phyloP scores from a whole-genome alignment of 2,329 filamentous ascomycete species.

The Dactylellina haptotyla region DNA sequence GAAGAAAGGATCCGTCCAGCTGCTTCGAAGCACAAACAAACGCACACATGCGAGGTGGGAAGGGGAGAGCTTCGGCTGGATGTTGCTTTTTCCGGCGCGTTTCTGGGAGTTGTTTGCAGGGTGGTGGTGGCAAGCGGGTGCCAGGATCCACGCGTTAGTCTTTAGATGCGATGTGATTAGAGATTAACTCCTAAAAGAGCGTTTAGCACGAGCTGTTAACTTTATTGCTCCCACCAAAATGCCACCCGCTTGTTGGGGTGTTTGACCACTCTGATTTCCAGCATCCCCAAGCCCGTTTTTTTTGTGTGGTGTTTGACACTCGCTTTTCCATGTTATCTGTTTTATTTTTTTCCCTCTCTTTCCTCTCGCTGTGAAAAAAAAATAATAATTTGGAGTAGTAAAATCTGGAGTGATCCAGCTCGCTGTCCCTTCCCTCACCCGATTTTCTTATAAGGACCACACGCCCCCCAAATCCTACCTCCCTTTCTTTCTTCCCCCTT shows the following conservation, averaged over 20 bases:
- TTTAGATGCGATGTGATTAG: neutral
- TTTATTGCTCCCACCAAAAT: neutral
- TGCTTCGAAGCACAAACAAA: no score
- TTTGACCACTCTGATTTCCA: slow-evolving; percentile 40
- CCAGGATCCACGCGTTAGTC: slow-evolving; percentile 22
- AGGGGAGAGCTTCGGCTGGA: slow-evolving; percentile 8
- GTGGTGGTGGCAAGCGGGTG: slow-evolving; percentile 22
- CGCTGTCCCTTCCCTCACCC: slow-evolving; percentile 16
- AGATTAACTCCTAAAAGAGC: neutral
- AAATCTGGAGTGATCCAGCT: slow-evolving; percentile 46
- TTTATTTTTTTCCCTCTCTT: slow-evolving; percentile 5
- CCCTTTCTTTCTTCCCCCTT: slow-evolving; percentile 18
- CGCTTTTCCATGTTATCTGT: neutral
- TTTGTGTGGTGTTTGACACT: slow-evolving; percentile 45
- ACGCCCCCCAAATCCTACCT: slow-evolving; percentile 56
- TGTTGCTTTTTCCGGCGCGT: slow-evolving; percentile 30
- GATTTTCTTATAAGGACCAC: slow-evolving; percentile 59
- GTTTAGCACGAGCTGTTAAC: neutral
- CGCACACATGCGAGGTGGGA: neutral
- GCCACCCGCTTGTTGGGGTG: slow-evolving; percentile 26
- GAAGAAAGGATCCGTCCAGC: neutral
- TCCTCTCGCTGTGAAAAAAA: neutral
- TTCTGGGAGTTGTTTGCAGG: slow-evolving; percentile 1
- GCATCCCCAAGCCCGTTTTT: slow-evolving; percentile 17
- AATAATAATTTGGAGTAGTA: neutral